Evolutionary conservation across 345 rosid species (phyloP).

Genomic region (Excoecaria cochinchinensis): DNA sequence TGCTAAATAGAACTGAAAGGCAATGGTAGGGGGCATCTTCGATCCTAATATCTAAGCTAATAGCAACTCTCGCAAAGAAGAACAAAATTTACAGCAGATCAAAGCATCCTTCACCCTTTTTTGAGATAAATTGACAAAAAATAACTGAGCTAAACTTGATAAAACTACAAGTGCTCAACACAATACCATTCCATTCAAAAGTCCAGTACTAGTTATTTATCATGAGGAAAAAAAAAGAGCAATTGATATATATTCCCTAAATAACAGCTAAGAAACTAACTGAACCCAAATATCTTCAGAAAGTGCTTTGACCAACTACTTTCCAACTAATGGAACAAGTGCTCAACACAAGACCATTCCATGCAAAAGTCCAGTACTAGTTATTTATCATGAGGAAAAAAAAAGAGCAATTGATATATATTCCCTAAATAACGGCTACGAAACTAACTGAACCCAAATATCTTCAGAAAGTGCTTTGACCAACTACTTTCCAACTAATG

Average conservation of each 20-base stretch:
- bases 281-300: neutral
- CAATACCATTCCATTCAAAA: neutral
- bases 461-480: neutral
- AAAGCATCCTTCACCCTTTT: no score
- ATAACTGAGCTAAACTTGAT: neutral
- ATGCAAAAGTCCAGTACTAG: neutral
- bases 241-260: neutral
- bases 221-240: neutral
- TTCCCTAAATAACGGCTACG: neutral
- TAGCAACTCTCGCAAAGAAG: neutral
- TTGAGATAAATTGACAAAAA: neutral
- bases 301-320: neutral
- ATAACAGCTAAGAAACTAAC: neutral
- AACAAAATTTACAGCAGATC: neutral
- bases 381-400: neutral
- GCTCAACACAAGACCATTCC: neutral
- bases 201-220: neutral
- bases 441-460: neutral
- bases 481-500: neutral
- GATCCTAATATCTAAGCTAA: neutral
- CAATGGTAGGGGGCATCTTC: neutral
- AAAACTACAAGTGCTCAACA: neutral
- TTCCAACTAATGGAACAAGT: neutral
- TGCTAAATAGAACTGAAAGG: neutral
- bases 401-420: neutral